Evolutionary conservation across 768 basidiomycete genomes (phyloP), one percentile per base, ranked within the genome.

Genomic region (Mrakia hoshinonis): DNA sequence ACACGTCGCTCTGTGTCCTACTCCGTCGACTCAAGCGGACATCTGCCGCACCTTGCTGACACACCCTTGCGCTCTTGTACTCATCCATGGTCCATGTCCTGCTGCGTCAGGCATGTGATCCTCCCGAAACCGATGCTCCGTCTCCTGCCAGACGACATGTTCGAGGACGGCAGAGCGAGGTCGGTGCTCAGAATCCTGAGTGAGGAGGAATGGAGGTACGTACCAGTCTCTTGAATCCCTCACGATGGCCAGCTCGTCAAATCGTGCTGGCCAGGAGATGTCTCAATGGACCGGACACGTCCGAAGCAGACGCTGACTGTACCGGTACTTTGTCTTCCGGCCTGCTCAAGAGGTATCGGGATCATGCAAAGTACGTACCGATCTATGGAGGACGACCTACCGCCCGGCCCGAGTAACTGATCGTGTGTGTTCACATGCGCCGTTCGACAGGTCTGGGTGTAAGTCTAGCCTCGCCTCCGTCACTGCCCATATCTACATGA

Each of bases 111-210:
- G 70, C 95, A 98, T 80, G 95, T 99, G 75, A 96, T 96, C 75
- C 82, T 99, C 24, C 95, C 95, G 7, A 96, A 96, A 79, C 90
- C 89, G 70, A 86, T 98, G 75, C 84, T 97, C 80, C 93, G 95
- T 82, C 84, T 94, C 81, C 85, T 99, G 36, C 96, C 95, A 47
- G 9, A 31, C 60, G 22, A 70, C 26, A 46, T 70, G n/a, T 39
- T 61, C 22, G 58, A 61, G 13, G 36, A 31, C 22, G 22, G 12
- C 48, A 22, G 10, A 20, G 15, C 11, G 13, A 34, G 24, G n/a
- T 24, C 49, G 24, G 85, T 88, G 4, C 83, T 98, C 67, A 86
- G 93, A 4, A 85, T 97, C 51, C 82, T 98, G 69, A 79, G 85
- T 3, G 95, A 99, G 78, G 81, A 84, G 52, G 96, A 99, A 80